Evolutionary conservation across 768 basidiomycete species (phyloP).

Genomic region (Mycena capillaripes): DNA sequence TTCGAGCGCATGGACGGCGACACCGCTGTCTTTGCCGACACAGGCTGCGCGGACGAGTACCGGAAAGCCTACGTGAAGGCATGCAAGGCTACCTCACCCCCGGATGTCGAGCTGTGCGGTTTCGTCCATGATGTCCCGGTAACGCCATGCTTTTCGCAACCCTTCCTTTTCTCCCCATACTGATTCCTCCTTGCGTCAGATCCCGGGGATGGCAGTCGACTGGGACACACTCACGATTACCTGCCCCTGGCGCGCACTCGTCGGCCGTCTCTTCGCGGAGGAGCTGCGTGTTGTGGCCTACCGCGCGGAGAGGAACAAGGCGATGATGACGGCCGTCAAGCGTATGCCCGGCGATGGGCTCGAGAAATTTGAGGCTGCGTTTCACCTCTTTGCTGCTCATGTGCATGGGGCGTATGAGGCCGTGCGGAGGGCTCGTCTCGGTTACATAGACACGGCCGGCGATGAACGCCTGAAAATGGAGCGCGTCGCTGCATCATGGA

Average conservation of each 20-base stretch:
- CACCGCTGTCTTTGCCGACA: neutral
- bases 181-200: neutral
- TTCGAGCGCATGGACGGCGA: conserved; percentile 28
- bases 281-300: conserved; percentile 28
- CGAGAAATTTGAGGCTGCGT: neutral
- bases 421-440: conserved; percentile 19
- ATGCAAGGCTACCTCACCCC: conserved; percentile 11
- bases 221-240: conserved; percentile 33
- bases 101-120: conserved; percentile 23
- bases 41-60: conserved; percentile 11
- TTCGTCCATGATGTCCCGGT: conserved; percentile 32
- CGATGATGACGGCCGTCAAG: conserved; percentile 14
- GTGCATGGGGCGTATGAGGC: conserved; percentile 8
- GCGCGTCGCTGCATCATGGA: conserved; percentile 5
- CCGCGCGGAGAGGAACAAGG: neutral
- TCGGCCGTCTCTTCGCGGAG: conserved; percentile 28
- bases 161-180: neutral
- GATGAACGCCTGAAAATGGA: conserved; percentile 20
- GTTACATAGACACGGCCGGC: conserved; percentile 15
- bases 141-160: neutral
- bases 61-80: conserved; percentile 2
- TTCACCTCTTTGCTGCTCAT: neutral
- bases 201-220: conserved; percentile 27
- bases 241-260: conserved; percentile 29
- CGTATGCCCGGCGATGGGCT: neutral